Evolutionary conservation across 257 asterid genomes (phyloP).

Genomic region (Verbena officinalis): DNA sequence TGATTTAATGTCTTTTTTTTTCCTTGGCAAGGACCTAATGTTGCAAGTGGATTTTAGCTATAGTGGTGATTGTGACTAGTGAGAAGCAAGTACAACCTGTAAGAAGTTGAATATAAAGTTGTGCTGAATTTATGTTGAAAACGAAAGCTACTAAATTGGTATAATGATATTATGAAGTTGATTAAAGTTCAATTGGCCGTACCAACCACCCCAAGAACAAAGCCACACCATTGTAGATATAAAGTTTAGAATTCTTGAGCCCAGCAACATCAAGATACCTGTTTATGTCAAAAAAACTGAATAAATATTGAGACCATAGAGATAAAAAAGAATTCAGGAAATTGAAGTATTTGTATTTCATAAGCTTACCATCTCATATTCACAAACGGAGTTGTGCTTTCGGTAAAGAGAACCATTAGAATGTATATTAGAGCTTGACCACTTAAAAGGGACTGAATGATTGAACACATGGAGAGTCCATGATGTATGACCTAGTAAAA

Average conservation of each 20-base stretch:
- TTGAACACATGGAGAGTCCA: slow-evolving; percentile 81
- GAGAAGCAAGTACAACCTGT: neutral
- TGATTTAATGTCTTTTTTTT: neutral
- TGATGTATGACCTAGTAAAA: slow-evolving; percentile 75
- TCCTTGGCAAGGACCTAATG: too few relatives aligned
- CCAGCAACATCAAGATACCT: slow-evolving; percentile 90
- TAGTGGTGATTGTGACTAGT: too few relatives aligned
- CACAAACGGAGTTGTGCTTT: slow-evolving; percentile 91
- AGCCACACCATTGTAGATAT: slow-evolving; percentile 71
- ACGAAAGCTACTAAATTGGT: too few relatives aligned
- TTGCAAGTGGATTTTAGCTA: neutral
- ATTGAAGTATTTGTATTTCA: slow-evolving; percentile 1
- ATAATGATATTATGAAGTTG: neutral
- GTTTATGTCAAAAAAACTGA: slow-evolving; percentile 22
- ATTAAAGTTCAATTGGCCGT: slow-evolving; percentile 33
- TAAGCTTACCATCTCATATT: slow-evolving; percentile 81
- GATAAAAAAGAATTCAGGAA: neutral
- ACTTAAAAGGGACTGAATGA: slow-evolving; percentile 68
- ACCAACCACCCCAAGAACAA: slow-evolving; percentile 96
- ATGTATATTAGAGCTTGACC: slow-evolving; percentile 85
- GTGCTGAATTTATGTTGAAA: too few relatives aligned
- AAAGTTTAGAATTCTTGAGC: slow-evolving; percentile 65
- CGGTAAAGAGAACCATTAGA: slow-evolving; percentile 90
- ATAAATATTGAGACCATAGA: slow-evolving; percentile 2
- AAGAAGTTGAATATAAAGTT: neutral